Base-by-base conservation (phyloP, 2,329 filamentous ascomycete genomes). In the Colletotrichum simmondsii region DNA sequence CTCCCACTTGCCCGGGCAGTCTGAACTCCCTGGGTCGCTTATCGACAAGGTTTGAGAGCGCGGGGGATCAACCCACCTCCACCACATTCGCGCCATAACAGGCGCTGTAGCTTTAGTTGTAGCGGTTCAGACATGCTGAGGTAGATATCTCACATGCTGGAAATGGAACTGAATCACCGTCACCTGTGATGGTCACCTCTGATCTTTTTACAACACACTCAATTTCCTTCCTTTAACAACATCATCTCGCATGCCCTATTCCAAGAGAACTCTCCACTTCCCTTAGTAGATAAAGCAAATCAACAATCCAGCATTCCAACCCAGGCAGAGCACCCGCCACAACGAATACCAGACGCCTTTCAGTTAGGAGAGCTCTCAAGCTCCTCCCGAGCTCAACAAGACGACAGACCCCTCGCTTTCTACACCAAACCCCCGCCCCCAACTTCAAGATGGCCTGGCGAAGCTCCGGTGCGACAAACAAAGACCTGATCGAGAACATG, bases 381-480 rank as follows among this genome's bases (percentile, higher is more conserved):
- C 64, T 73, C 52, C 61, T 73, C 70, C 60, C 19, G 30, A 62
- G 42, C 57, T 37, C 59, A 8, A 30, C 14, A 26, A 30, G 3
- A 26, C 14, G 30, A 11, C n/a, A 35, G 5, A 65, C 60, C n/a
- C 16, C 46, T 35, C 71, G 37, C 57, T 32, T 14, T 5, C 12
- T 72, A 14, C 70, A 70, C 28, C 22, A 53, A 14, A 35, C 42
- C 4, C 26, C 26, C 19, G 10, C 8, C 24, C 28, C 10, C 19
- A 3, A 46, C 63, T 65, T 81, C 77, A 82, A 72, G 72, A 98
- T 99, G 97, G 95, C 96, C 72, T 99, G 97, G 97, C 90, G 91
- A 76, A 95, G 93, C 82, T 93, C 92, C 7, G 96, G 95, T 73
- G 84, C 84, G 5, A 90, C 91, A 32, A 98, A 98, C 81, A 83